Base-by-base conservation (phyloP, 2,329 filamentous ascomycete genomes). In the Exophiala calicioides region DNA sequence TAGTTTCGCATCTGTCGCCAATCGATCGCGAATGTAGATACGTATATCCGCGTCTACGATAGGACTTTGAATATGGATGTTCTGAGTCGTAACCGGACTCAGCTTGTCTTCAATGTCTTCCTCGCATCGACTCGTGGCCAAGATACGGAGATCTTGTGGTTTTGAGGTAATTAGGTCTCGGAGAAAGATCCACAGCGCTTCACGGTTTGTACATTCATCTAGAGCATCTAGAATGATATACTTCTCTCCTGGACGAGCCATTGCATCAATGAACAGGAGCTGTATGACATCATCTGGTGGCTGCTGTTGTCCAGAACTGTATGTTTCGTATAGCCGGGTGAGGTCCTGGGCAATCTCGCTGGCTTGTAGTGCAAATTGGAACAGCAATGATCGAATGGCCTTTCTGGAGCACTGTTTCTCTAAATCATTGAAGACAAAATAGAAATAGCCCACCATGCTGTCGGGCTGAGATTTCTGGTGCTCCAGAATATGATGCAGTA, bases 361-460 rank as follows among this genome's bases (percentile, higher is more conserved):
- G 7, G 7, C 24, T 12, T 27, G 24, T 27, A 27, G 24, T 12
- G 24, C 24, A 27, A 7, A 27, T 12, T 27, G 24, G 26, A 31
- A 23, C 10, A 42, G 38, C 10, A 42, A 8, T 30, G 38, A 33
- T 31, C 38, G 42, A 27, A 45, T 30, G 12, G 33, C 33, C 15
- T 58, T 52, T 12, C 66, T 61, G 3, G 63, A 33, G 0, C 53
- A 30, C 44, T 69, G 67, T 38, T 72, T 73, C 20, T 60, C 36
- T 0, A 5, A 29, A 37, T 72, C 62, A 4, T 62, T 70, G 56
- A 73, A 73, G 41, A 65, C 63, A 35, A 70, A 70, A 47, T 65
- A 68, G 52, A 67, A 70, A 39, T 67, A 68, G 7, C 38, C 19
- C 2, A 50, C 36, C 5, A 23, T 35, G 1, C 15, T 18, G 1